Base-by-base conservation (phyloP, 495 filamentous ascomycete species). In the Neurospora sublineolata region DNA sequence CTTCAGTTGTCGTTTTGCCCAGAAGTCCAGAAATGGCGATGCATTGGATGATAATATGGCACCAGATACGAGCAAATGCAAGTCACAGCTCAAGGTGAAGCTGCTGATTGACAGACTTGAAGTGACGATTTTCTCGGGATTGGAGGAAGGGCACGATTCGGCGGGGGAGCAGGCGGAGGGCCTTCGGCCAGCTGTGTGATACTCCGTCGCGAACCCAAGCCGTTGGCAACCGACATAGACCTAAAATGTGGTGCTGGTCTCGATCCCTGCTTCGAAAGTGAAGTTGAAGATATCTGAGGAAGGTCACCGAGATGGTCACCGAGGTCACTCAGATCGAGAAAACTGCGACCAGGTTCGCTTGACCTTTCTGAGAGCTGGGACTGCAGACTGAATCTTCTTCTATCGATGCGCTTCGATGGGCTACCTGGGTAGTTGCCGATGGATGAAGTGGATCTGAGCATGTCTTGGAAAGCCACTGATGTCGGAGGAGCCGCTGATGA, bases 161-260 rank as follows among this genome's bases (percentile, higher is more conserved):
- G 89, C 18, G 89, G 89, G 14, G 89, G 89, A 16, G 84, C 86
- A 14, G 83, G 84, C 0, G 89, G 89, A 58, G 89, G 89, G 1
- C 88, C 88, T 12, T 87, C 82, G 1, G 79, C 80, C 38, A 91
- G 78, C 8, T 86, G 85, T 5, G 87, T 86, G 83, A 90, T 83
- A 75, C 88, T 90, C 72, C 85, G 86, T 39, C 87, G 83, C 37
- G 80, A 78, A 33, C 70, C 39, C 14, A 84, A 72, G 37, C 70
- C 40, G 64, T 83, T 81, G 9, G 75, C 69, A 36, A 77, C 41
- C 8, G 75, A 69, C 18, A 82, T 78, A 18, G 75, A 68, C 40
- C 76, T 64, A 12, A 82, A 73, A 42, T 78, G 77, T 68, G 80
- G 78, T 37, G 74, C 73, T 11, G 81, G 73, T 5, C 75, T 69